Evolutionary conservation across 257 asterid genomes (phyloP), one percentile per base, ranked within the genome.

Genomic region (Henckelia pumila): DNA sequence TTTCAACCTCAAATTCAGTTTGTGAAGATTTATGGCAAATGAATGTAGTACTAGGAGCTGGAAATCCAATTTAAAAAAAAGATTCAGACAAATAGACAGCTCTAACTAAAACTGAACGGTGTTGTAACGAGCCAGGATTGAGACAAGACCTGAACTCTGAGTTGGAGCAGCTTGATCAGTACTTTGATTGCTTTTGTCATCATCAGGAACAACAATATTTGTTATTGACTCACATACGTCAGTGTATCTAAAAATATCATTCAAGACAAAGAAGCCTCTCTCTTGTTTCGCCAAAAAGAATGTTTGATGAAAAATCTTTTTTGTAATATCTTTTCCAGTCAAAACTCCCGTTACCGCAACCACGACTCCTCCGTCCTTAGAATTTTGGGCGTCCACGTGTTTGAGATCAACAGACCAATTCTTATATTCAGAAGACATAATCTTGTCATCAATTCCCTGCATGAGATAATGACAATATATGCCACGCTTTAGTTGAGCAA

Each of bases 221-320:
- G 52, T 32, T 19, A 22, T 33, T 3, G 74, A 3, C 56, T 59
- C 80, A 13, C 49, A 33, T 19, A 52, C 65, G 32, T 85, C 71
- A 3, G 67, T 21, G 61, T 73, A 14, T 16, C 69, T 75, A 17
- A 86, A 82, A 40, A 85, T 81, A 44, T 91, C 96, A 22, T 91
- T 91, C 78, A 74, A 61, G 16, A 91, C 88, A 60, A 26, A 88
- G 69, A 28, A 88, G 9, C 88, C 86, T 0, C 8, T 83, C 23
- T 73, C 82, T 40, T 86, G 88, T 71, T 73, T 75, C 7, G 91
- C 92, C 60, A 92, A 73, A 23, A 89, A 79, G 69, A 89, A 92
- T 1, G 88, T 83, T 26, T 92, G 98, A 40, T 19, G 21, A 35
- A 87, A 84, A 28, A 63, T 64, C 71, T 20, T 81, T 63, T 61